phyloP scores from a whole-genome alignment of 257 asterid species.

The Handroanthus guayacan region DNA sequence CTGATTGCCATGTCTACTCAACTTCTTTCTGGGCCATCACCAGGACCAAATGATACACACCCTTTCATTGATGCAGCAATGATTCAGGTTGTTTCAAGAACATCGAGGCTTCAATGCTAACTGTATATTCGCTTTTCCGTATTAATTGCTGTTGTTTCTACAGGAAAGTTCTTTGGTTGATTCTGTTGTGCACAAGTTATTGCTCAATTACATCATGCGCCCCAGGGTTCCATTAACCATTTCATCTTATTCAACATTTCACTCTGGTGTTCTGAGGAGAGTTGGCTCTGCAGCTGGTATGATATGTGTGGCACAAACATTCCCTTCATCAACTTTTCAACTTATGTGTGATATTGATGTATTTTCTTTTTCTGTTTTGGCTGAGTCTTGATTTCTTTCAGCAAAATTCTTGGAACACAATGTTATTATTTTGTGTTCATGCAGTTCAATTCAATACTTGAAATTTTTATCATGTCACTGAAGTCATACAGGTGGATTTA shows the following conservation, averaged over 20 bases:
- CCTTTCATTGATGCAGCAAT: slow-evolving; percentile 92
- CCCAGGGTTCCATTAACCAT: slow-evolving; percentile 59
- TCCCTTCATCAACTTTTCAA: slow-evolving; percentile 14
- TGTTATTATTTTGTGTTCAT: slow-evolving; percentile 7
- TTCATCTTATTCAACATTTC: slow-evolving; percentile 65
- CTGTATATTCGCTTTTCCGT: slow-evolving; percentile 15
- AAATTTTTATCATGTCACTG: slow-evolving; percentile 29
- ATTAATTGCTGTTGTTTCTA: slow-evolving; percentile 38
- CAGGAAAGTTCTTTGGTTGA: slow-evolving; percentile 82
- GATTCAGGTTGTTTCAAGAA: slow-evolving; percentile 66
- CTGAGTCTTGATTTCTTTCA: slow-evolving; percentile 18
- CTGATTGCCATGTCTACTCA: slow-evolving; percentile 85
- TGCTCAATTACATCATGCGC: slow-evolving; percentile 73
- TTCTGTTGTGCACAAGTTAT: slow-evolving; percentile 67
- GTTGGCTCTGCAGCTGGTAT: slow-evolving; percentile 98
- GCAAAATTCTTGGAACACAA: slow-evolving; percentile 9
- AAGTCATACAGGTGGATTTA: background rate
- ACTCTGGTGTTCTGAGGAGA: slow-evolving; percentile 80
- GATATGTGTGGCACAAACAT: slow-evolving; percentile 18
- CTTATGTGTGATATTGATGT: slow-evolving; percentile 23
- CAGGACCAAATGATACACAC: slow-evolving; percentile 82
- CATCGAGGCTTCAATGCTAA: slow-evolving; percentile 25
- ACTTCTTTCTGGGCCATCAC: slow-evolving; percentile 93
- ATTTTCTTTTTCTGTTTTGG: slow-evolving; percentile 17
- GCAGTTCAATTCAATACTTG: slow-evolving; percentile 15